These are phyloP conservation scores for Erigeron philadelphicus DNA, from an alignment of 140 eudicot species.

Conservation along the genomic window DNA sequence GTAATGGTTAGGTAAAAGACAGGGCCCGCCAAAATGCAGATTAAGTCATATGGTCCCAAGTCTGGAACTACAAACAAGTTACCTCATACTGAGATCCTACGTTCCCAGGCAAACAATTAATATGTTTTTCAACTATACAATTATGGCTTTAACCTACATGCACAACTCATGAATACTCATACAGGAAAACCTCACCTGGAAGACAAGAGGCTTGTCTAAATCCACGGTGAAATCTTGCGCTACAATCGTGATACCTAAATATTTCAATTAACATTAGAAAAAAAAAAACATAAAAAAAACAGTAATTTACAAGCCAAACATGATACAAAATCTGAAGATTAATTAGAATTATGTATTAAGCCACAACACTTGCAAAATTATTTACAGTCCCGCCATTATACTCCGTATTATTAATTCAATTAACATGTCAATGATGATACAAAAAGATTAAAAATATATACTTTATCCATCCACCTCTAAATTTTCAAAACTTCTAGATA, in stretches of 20 bases:
- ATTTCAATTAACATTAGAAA: conserved; percentile 8
- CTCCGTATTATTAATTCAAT: neutral
- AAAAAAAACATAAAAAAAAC: neutral
- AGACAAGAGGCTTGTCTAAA: conserved; percentile 44
- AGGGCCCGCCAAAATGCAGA: neutral
- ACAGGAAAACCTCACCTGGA: conserved; percentile 31
- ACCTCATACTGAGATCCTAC: neutral
- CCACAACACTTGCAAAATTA: neutral
- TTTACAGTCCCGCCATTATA: neutral
- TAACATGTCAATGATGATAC: neutral
- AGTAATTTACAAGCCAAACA: neutral
- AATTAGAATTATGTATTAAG: neutral
- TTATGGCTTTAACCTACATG: neutral
- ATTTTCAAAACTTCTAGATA: neutral
- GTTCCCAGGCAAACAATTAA: neutral
- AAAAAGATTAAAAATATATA: too few relatives aligned
- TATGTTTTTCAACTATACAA: conserved; percentile 13
- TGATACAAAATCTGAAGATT: neutral
- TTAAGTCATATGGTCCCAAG: neutral
- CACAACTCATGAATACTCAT: neutral
- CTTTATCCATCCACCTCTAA: too few relatives aligned
- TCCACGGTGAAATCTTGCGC: conserved; percentile 42
- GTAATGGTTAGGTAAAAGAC: neutral
- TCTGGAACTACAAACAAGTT: conserved; percentile 9
- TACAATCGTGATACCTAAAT: conserved; percentile 37